A percentile compares a stretch with the other conserved stretches of the same genome.
phyloP scores from a whole-genome alignment of 2,329 filamentous ascomycete genomes.

The Aphanocladium album region DNA sequence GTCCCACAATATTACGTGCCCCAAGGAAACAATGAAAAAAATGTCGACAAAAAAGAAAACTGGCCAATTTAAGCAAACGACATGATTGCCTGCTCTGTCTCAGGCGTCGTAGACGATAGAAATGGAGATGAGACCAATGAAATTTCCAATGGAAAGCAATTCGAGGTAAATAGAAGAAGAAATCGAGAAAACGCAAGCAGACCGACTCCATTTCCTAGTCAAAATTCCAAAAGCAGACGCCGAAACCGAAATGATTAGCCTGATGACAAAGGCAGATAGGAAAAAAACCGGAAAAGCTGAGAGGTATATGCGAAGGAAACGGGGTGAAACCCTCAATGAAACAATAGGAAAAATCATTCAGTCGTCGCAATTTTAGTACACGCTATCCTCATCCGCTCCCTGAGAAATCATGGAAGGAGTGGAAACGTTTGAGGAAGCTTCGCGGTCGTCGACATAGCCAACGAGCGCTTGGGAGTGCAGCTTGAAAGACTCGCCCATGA shows the following conservation, averaged over 20 bases:
- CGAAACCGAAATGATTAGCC: conserved; percentile 12
- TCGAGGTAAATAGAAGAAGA: neutral
- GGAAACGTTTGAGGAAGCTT: conserved; percentile 63
- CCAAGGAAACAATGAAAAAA: conserved; percentile 17
- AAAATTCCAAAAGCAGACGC: conserved; percentile 13
- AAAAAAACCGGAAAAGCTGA: conserved; percentile 25
- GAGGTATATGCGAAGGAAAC: conserved; percentile 15
- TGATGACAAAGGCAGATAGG: conserved; percentile 18
- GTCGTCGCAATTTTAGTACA: conserved; percentile 57
- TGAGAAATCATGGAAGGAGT: conserved; percentile 69
- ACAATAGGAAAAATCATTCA: conserved; percentile 44
- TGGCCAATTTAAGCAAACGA: conserved; percentile 9
- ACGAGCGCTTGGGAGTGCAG: conserved; percentile 91
- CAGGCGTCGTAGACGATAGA: conserved; percentile 30
- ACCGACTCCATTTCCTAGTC: conserved; percentile 9
- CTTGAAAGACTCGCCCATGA: conserved; percentile 98
- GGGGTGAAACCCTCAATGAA: conserved; percentile 17
- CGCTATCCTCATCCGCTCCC: conserved; percentile 65
- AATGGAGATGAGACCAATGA: conserved; percentile 23
- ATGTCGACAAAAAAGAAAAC: conserved; percentile 10
- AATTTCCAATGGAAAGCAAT: conserved; percentile 15
- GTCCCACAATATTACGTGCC: conserved; percentile 14
- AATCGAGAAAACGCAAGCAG: conserved; percentile 17
- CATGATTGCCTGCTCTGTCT: conserved; percentile 30
- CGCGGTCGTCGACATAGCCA: conserved; percentile 84